Percentiles rank a stretch among this genome's conserved stretches.
Conservation (phyloP, 805 yeast species). For the Alloascoidea africana region DNA sequence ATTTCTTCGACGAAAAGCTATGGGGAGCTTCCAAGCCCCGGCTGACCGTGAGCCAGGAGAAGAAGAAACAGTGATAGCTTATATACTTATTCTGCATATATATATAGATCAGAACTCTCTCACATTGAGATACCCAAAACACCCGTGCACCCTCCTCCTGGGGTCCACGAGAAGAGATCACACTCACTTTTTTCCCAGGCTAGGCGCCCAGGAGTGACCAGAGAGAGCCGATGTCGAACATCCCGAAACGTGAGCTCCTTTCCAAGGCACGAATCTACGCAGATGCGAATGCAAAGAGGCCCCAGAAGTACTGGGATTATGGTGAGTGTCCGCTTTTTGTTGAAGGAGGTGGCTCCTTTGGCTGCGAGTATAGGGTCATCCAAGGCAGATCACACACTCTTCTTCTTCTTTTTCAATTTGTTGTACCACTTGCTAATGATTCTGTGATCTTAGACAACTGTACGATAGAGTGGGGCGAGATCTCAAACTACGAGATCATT, state of each 20-base stretch:
- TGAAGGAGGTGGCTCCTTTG: not conserved
- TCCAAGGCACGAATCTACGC: conserved; percentile 55
- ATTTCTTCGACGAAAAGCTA: conserved; percentile 80
- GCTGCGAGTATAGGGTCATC: not conserved
- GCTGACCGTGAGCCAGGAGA: too few relatives aligned
- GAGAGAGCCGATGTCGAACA: too few relatives aligned
- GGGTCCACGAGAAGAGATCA: too few relatives aligned
- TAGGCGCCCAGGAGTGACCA: too few relatives aligned
- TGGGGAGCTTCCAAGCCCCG: too few relatives aligned
- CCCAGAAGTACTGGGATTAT: conserved; percentile 75
- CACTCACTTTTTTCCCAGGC: too few relatives aligned
- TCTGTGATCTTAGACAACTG: conserved; percentile 25
- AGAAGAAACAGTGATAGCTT: too few relatives aligned
- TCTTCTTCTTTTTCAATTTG: not conserved
- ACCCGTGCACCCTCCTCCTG: too few relatives aligned
- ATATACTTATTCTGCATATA: too few relatives aligned
- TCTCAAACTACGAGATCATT: conserved; percentile 56
- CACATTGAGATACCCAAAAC: too few relatives aligned
- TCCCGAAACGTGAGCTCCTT: too few relatives aligned
- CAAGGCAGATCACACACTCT: not conserved
- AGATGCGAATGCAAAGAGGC: conserved; percentile 52
- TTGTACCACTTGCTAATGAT: conserved; percentile 1
- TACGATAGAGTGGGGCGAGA: conserved; percentile 44
- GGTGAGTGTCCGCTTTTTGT: conserved; percentile 20
- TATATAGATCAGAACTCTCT: too few relatives aligned